A percentile compares a stretch with the other conserved stretches of the same genome.
Evolutionary conservation across 1,139 yeast species (phyloP).

Genomic region (Groenewaldozyma sp.): DNA sequence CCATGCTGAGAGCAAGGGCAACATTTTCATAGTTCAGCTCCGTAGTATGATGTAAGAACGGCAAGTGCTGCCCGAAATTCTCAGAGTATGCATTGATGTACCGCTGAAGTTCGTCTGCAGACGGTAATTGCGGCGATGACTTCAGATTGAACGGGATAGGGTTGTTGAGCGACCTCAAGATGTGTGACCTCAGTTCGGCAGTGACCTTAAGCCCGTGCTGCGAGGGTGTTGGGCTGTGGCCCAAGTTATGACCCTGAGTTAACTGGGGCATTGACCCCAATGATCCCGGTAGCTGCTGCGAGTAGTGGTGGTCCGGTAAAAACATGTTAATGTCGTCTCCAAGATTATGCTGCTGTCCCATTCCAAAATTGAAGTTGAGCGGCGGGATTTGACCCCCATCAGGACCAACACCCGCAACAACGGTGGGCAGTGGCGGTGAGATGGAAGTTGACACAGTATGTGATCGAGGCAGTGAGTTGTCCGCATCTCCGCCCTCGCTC

Average conservation of each 20-base stretch:
- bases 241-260: not conserved
- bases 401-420: not conserved
- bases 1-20: constrained; percentile 72
- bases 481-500: not conserved
- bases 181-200: constrained; percentile 65
- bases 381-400: not conserved
- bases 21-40: constrained; percentile 54
- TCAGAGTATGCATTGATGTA: constrained; percentile 61
- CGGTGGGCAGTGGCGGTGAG: too few relatives aligned
- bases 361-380: too few relatives aligned
- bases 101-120: constrained; percentile 61
- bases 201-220: constrained; percentile 29
- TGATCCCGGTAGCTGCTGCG: too few relatives aligned
- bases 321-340: too few relatives aligned
- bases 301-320: too few relatives aligned
- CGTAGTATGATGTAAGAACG: constrained; percentile 70
- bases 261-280: too few relatives aligned
- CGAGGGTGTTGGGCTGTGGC: too few relatives aligned
- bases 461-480: not conserved
- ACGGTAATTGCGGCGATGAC: constrained; percentile 50
- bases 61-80: constrained; percentile 72
- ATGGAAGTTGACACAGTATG: not conserved
- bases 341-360: not conserved
- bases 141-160: constrained; percentile 51
- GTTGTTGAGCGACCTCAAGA: constrained; percentile 43